Base-by-base conservation (phyloP, 1,284 basidiomycete species). In the Ustilago trichophora region DNA sequence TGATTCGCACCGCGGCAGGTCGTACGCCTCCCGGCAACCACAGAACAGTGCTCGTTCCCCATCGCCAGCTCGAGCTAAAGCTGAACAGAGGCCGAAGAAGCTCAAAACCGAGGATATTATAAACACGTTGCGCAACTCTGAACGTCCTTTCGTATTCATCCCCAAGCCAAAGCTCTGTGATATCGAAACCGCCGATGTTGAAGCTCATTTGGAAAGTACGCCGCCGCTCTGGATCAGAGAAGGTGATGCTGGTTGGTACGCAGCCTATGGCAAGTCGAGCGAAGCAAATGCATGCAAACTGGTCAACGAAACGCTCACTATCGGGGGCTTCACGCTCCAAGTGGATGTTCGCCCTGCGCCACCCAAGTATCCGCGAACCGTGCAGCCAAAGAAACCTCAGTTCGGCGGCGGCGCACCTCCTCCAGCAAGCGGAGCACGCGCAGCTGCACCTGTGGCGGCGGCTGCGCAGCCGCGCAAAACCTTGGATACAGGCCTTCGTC, bases 221-320 rank as follows among this genome's bases (percentile, higher is more conserved):
- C 40, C 38, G 25, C 69, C 62, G n/a, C 43, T 29, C 15, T 64
- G 78, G 70, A 66, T 82, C 6, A 60, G 75, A 13, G 66, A 70
- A 38, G 78, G 82, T 42, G 56, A 67, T 2, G 33, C 53, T 8
- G 80, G 76, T 26, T 83, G 75, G 78, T 83, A 81, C 62, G 66
- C 79, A 33, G 75, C 74, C 12, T 83, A 80, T 53, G 27, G 47
- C 9, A 16, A 13, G 2, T 34, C 24, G 2, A 40, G 53, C 6
- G 75, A 73, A 2, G 59, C 73, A 3, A 46, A 22, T 9, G 41
- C 63, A 10, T 73, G 73, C 54, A 66, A 67, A 26, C 29, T 59
- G 13, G 70, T 75, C 36, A 54, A 73, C 22, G 72, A 73, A 29
- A 63, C 57, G 3, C 49, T 62, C 18, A 50, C 42, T 0, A 44